phyloP scores from a whole-genome alignment of 2,329 filamentous ascomycete species.

The Nemania serpens region DNA sequence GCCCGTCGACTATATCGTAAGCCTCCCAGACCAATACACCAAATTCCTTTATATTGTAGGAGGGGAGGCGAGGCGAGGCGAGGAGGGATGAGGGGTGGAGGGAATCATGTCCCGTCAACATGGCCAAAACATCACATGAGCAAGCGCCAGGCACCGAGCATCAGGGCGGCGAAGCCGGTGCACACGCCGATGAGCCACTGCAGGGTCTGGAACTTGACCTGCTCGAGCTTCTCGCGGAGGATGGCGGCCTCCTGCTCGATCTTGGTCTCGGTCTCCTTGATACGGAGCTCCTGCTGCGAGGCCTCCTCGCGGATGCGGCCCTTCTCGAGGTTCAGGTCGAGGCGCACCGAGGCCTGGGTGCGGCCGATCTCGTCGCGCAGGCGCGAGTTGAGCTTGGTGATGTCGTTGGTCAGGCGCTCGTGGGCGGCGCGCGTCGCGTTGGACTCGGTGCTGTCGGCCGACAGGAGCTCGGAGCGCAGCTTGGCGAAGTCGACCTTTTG shows the following conservation, averaged over 20 bases:
- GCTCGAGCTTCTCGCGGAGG: conserved; percentile 87
- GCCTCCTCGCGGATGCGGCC: conserved; percentile 95
- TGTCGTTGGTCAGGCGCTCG: conserved; percentile 90
- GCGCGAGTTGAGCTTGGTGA: conserved; percentile 88
- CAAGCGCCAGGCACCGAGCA: conserved; percentile 72
- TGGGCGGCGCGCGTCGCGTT: conserved; percentile 87
- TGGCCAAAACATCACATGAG: conserved; percentile 56
- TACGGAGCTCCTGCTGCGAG: conserved; percentile 94
- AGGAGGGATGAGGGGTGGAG: too few relatives aligned
- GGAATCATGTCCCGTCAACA: not conserved
- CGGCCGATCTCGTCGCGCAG: conserved; percentile 92
- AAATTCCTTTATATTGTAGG: not conserved
- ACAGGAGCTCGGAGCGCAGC: conserved; percentile 89
- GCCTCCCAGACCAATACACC: conserved; percentile 14
- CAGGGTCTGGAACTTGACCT: conserved; percentile 96
- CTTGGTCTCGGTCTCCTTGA: conserved; percentile 97
- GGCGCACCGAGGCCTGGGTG: conserved; percentile 87
- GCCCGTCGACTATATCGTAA: not conserved
- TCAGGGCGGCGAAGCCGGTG: conserved; percentile 68
- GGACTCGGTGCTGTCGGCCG: conserved; percentile 87
- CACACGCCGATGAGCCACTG: conserved; percentile 96
- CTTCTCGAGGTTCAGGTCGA: conserved; percentile 96
- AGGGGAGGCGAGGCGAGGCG: too few relatives aligned
- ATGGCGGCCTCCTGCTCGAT: conserved; percentile 97
- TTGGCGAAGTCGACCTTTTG: conserved; percentile 99